Evolutionary conservation across 495 filamentous ascomycete genomes (phyloP).

Genomic region (Hyaloscypha variabilis): DNA sequence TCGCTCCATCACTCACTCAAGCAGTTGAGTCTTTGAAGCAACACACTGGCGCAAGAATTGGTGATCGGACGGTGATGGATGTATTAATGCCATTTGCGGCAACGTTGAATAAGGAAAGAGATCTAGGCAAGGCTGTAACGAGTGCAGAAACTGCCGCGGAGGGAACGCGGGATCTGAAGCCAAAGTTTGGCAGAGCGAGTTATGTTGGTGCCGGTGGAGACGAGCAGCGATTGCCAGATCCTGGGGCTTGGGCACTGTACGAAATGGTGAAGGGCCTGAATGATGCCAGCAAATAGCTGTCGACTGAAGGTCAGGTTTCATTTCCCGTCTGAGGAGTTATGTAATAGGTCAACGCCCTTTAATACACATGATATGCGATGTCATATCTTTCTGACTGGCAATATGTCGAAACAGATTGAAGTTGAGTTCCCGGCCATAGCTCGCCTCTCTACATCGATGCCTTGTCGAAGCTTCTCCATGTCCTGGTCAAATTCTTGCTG

Average conservation of each 20-base stretch:
- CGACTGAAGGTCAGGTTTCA: neutral
- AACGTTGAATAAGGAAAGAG: constrained; percentile 43
- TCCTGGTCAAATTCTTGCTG: too few relatives aligned
- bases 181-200: constrained; percentile 59
- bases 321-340: neutral
- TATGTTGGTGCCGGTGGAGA: constrained; percentile 55
- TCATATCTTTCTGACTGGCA: neutral
- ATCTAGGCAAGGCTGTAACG: constrained; percentile 51
- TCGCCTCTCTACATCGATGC: too few relatives aligned
- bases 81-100: constrained; percentile 45
- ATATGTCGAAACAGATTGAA: neutral
- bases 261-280: constrained; percentile 56
- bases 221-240: constrained; percentile 54
- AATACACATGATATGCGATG: neutral
- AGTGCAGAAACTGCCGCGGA: constrained; percentile 57
- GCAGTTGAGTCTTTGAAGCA: constrained; percentile 45
- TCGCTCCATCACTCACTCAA: constrained; percentile 60
- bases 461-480: too few relatives aligned
- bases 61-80: constrained; percentile 37
- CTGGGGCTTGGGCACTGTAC: constrained; percentile 64
- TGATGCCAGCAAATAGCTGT: constrained; percentile 20
- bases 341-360: neutral
- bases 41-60: constrained; percentile 23
- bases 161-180: constrained; percentile 53
- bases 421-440: neutral